These are phyloP conservation scores for Kodamaea laetipori DNA, from an alignment of 805 yeast species.

Conservation along the genomic window DNA sequence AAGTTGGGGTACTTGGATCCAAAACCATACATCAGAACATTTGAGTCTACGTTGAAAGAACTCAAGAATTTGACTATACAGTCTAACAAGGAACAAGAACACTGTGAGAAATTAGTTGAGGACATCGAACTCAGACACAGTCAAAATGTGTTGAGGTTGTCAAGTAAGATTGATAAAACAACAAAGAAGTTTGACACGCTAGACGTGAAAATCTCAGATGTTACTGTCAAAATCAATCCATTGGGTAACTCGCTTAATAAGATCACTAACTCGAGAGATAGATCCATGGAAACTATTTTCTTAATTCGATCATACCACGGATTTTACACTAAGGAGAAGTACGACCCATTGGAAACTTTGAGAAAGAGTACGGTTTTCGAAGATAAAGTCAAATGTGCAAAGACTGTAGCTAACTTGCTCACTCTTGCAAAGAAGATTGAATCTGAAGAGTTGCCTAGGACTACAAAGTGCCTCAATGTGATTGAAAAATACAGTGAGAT, in stretches of 20 bases:
- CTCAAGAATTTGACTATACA: conserved; percentile 62
- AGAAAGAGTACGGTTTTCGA: conserved; percentile 48
- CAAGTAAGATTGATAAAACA: conserved; percentile 48
- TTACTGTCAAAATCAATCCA: conserved; percentile 64
- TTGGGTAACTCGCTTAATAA: conserved; percentile 67
- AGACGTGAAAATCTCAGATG: conserved; percentile 55
- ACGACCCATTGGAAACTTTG: conserved; percentile 58
- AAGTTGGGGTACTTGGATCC: conserved; percentile 72
- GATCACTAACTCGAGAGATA: conserved; percentile 71
- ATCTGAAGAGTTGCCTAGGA: conserved; percentile 51
- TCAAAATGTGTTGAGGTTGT: conserved; percentile 59
- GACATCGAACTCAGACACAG: conserved; percentile 68
- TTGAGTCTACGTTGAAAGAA: conserved; percentile 81
- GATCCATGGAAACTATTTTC: conserved; percentile 70
- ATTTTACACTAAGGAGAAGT: conserved; percentile 60
- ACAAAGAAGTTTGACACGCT: conserved; percentile 51
- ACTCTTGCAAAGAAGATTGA: conserved; percentile 65
- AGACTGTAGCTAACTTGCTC: conserved; percentile 63
- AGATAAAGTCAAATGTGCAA: conserved; percentile 69
- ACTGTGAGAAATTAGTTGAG: conserved; percentile 58
- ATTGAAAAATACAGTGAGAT: conserved; percentile 74
- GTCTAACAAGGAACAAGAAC: conserved; percentile 50
- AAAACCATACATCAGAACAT: conserved; percentile 90
- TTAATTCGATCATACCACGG: conserved; percentile 76
- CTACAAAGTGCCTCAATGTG: conserved; percentile 35